These are phyloP conservation scores for Crithidia bombi DNA, from an alignment of 208 protist species.

Conservation along the genomic window DNA sequence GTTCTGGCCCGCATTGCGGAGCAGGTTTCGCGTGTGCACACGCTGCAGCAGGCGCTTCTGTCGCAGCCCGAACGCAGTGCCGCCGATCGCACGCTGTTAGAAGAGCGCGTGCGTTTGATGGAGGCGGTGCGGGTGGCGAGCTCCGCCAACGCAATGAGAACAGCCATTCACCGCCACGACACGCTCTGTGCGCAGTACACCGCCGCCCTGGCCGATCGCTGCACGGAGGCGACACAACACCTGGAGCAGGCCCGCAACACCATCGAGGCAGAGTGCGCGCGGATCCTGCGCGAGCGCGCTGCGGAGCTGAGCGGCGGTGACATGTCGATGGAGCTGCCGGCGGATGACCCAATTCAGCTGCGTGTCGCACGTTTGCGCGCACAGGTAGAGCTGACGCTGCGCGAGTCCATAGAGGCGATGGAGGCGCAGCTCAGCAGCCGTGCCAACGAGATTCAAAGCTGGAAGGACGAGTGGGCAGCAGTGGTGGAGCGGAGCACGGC, in stretches of 20 bases:
- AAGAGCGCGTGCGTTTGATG: constrained; percentile 39
- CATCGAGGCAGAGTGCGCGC: constrained; percentile 36
- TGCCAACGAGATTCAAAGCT: constrained; percentile 39
- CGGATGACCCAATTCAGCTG: constrained; percentile 31
- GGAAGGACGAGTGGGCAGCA: constrained; percentile 38
- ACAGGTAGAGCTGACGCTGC: constrained; percentile 25
- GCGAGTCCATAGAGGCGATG: constrained; percentile 25
- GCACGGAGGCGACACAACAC: constrained; percentile 27
- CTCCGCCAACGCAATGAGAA: constrained; percentile 50
- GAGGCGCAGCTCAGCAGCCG: constrained; percentile 48
- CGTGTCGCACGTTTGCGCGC: constrained; percentile 23
- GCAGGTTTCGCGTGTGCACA: constrained; percentile 48
- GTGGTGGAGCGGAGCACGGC: constrained; percentile 57
- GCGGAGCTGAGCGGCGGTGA: constrained; percentile 31
- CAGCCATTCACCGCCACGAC: constrained; percentile 56
- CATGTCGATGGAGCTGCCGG: constrained; percentile 3
- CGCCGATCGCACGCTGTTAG: constrained; percentile 43
- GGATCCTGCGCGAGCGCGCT: constrained; percentile 29
- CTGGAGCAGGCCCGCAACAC: constrained; percentile 23
- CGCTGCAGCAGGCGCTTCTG: constrained; percentile 41
- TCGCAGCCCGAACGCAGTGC: constrained; percentile 33
- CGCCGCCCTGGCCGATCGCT: constrained; percentile 48
- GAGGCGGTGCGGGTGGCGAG: constrained; percentile 49
- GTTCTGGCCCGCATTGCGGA: constrained; percentile 59
- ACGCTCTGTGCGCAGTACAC: constrained; percentile 46